These are phyloP conservation scores for Ogataea polymorpha DNA, from an alignment of 805 yeast genomes.

Conservation along the genomic window DNA sequence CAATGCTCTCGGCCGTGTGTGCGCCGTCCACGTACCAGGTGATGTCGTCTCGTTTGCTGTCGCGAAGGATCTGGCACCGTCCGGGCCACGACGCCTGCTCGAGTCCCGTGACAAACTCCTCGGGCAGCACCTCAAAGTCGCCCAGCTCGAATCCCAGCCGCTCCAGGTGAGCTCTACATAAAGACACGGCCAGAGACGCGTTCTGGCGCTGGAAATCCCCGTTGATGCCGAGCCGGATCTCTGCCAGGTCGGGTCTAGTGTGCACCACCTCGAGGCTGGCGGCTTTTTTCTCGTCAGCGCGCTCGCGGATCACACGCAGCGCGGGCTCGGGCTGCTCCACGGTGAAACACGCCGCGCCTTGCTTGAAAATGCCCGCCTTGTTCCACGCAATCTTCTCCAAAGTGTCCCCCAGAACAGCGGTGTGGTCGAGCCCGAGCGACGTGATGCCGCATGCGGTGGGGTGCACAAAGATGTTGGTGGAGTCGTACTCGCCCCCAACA, in stretches of 20 bases:
- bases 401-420: constrained; percentile 80
- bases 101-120: constrained; percentile 55
- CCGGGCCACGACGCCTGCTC: constrained; percentile 87
- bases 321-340: constrained; percentile 55
- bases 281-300: constrained; percentile 64
- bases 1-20: constrained; percentile 84
- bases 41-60: constrained; percentile 38
- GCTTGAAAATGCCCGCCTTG: constrained; percentile 89
- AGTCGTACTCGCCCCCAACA: constrained; percentile 95
- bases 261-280: constrained; percentile 52
- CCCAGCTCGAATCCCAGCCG: constrained; percentile 42
- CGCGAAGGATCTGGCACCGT: constrained; percentile 71
- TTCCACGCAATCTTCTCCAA: constrained; percentile 93
- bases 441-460: constrained; percentile 88
- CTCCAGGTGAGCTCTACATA: constrained; percentile 60
- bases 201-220: constrained; percentile 84
- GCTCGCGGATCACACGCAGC: constrained; percentile 50
- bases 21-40: constrained; percentile 96
- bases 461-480: constrained; percentile 79
- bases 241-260: constrained; percentile 37
- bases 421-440: constrained; percentile 89
- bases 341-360: constrained; percentile 60
- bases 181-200: constrained; percentile 81
- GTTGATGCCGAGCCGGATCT: constrained; percentile 62
- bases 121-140: constrained; percentile 39